Evolutionary conservation across 345 rosid genomes (phyloP), one percentile per base, ranked within the genome.

Genomic region (Hibiscus tridactylites): DNA sequence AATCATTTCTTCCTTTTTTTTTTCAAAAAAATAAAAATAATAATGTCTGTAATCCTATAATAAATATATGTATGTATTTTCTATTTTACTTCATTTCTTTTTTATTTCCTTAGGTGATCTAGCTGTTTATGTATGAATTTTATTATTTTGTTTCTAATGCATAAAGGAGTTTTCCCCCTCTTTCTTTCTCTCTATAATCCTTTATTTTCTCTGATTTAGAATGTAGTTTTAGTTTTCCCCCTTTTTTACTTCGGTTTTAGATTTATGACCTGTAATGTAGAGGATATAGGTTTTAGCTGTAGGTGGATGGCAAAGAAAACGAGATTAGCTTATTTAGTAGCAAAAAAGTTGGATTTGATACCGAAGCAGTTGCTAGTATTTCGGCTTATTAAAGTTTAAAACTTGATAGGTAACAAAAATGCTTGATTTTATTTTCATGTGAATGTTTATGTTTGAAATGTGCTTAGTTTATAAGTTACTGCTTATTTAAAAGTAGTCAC

Each of bases 1-100:
- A 88, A 78, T 76, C 5, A 33, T 61, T 21, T 59, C 42, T 37
- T 37, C 42, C 8, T 15, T 21, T 26, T 11, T 9, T 42, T 42
- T 44, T 35, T 35, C 1, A 44, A 46, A 3, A 35, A 35, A 29
- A 29, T 21, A 29, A 29, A 0, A 4, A 21, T 21, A 21, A 21
- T 21, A 21, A 21, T 21, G 24, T 21, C 3, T 46, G 12, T 46
- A 46, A 46, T 46, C 50, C 15, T 46, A 37, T 37, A 37, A 37
- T 47, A 12, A 47, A 47, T 37, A 12, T 9, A 10, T 4, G 12
- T 44, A 44, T 9, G 10, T 9, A 44, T 10, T 47, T 6, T 66
- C 19, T 44, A 24, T 1, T 66, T 6, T 2, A 39, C 7, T 4
- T 62, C 6, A 3, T n/a, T 16, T 35, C 9, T 37, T 37, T 37